phyloP scores from a whole-genome alignment of 2,329 filamentous ascomycete species.

The Lecanicillium sp. region DNA sequence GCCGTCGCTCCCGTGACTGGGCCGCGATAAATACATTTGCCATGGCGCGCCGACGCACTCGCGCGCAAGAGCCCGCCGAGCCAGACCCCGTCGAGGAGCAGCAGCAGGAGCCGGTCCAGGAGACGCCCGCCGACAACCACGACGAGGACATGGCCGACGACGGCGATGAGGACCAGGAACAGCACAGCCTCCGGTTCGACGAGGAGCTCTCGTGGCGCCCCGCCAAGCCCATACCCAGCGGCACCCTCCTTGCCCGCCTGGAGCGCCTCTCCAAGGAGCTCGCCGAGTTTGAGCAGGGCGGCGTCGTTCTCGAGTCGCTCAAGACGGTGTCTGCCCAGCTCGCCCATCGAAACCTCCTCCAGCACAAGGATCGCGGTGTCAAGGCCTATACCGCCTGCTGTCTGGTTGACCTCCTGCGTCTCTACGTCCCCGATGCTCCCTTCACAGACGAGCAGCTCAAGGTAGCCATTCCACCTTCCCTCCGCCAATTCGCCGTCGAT shows the following conservation, averaged over 20 bases:
- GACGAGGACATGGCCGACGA: conserved; percentile 19
- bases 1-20: background rate
- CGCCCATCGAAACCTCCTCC: conserved; percentile 71
- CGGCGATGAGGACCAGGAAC: conserved; percentile 22
- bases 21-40: conserved; percentile 17
- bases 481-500: background rate
- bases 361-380: conserved; percentile 90
- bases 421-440: conserved; percentile 91
- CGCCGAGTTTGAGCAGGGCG: conserved; percentile 79
- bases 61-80: conserved; percentile 19
- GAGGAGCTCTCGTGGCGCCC: conserved; percentile 86
- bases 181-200: conserved; percentile 63
- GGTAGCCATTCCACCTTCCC: conserved; percentile 32
- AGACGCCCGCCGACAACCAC: conserved; percentile 14
- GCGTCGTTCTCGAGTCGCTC: conserved; percentile 76
- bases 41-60: conserved; percentile 33
- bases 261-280: conserved; percentile 79
- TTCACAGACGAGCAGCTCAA: conserved; percentile 87
- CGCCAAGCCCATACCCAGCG: conserved; percentile 80
- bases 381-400: conserved; percentile 84
- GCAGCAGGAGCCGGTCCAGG: conserved; percentile 17
- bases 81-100: conserved; percentile 18
- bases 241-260: conserved; percentile 74
- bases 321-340: conserved; percentile 79
- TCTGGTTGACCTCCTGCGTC: conserved; percentile 83